Evolutionary conservation across 257 asterid genomes (phyloP), one percentile per base, ranked within the genome.

Genomic region (Solanum tarapatanum): DNA sequence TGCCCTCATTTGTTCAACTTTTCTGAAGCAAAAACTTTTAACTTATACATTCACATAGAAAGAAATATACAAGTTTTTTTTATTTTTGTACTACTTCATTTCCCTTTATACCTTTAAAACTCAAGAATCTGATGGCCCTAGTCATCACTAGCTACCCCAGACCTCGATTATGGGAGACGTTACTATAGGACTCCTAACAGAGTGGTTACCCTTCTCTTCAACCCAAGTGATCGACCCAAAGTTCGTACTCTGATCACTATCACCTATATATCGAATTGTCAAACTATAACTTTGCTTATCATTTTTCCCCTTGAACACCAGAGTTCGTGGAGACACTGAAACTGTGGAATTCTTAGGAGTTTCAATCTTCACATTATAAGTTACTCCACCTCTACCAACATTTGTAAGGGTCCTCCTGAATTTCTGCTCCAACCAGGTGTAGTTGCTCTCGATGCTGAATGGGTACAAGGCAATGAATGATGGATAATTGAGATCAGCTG

Each of bases 121-220:
- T 51, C n/a, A 55, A 55, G 64, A 55, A 17, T 55, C 64, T 55
- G 64, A 55, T 55, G 64, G n/a, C 30, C 70, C 26, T 62, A 62
- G 7, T n/a, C 16, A 23, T 79, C 14, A 55, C 10, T 55, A 1
- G 2, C 24, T 79, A 26, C 64, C 83, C 84, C 62, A 77, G 36
- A 41, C 60, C 36, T 77, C 84, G 2, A 77, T 14, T 3, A 77
- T 41, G 8, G 23, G 3, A 39, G 62, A 13, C 8, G 88, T 85
- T 8, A 92, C 93, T n/a, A 92, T 88, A 11, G 95, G 93, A 41
- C 95, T 93, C 32, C 93, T 91, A 21, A 93, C 93, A 1, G 64
- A 74, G 84, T 89, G 91, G 21, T 84, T 84, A 2, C 91, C 93
- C 8, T 89, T 89, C 48, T 88, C 89, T 64, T 90, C 92, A 36